These are phyloP conservation scores for Magnusiomyces ingens DNA, from an alignment of 1,139 yeast genomes.

Conservation along the genomic window DNA sequence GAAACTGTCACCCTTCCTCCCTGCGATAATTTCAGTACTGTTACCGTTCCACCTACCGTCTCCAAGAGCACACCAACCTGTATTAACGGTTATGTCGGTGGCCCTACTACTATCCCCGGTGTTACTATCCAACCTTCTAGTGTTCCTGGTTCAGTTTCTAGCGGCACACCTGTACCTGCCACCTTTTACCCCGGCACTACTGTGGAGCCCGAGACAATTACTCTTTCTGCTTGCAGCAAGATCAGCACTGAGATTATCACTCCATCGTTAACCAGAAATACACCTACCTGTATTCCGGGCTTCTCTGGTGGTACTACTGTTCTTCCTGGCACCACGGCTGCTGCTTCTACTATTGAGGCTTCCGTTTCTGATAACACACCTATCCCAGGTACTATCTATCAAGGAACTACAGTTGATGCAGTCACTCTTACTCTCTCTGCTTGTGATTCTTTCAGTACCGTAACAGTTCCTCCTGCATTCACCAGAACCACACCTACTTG, in stretches of 20 bases:
- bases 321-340: constrained; percentile 5
- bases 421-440: constrained; percentile 7
- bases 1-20: constrained; percentile 11
- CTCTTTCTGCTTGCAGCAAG: constrained; percentile 6
- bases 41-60: constrained; percentile 7
- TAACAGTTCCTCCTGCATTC: constrained; percentile 1
- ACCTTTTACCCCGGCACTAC: constrained; percentile 4
- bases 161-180: constrained; percentile 11
- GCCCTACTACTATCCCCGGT: constrained; percentile 4
- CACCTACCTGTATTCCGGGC: constrained; percentile 10
- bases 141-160: constrained; percentile 5
- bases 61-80: constrained; percentile 7
- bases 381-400: constrained; percentile 6
- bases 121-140: constrained; percentile 5
- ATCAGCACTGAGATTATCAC: constrained; percentile 6
- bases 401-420: constrained; percentile 5
- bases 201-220: constrained; percentile 8
- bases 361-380: background rate
- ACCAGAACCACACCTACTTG: constrained; percentile 5
- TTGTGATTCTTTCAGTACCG: constrained; percentile 4
- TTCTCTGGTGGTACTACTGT: constrained; percentile 10
- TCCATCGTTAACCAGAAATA: background rate
- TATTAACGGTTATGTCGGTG: background rate
- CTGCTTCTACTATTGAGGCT: constrained; percentile 2
- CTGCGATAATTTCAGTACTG: constrained; percentile 3